Base-by-base conservation (phyloP, 2,329 filamentous ascomycete species). In the Fusarium subtropicale region DNA sequence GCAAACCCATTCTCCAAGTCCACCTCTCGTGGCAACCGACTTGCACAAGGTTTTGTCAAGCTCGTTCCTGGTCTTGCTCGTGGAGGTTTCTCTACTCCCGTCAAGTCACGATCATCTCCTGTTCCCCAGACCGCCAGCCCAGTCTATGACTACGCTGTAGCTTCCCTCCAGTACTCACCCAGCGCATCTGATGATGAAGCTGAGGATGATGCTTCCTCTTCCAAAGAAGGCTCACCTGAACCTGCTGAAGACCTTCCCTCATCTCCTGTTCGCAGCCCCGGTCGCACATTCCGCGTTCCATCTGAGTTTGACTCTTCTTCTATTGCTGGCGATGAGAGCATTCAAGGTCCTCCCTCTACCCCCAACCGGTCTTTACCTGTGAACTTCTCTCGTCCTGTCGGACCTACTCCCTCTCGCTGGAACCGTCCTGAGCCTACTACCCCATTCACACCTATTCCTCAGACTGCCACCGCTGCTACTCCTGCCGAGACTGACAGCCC, bases 401-500 rank as follows among this genome's bases (percentile, higher is more conserved):
- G 72, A n/a, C 76, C 75, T 16, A 78, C 76, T 12, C 76, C 76
- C 6, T 74, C 73, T 18, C 72, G 66, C 30, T 76, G 74, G 74
- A 64, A 69, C 41, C 68, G 63, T 33, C 34, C 15, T 9, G 71
- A 73, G 24, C 71, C 75, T 12, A 51, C 71, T 12, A 74, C 76
- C 11, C 75, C 76, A 7, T 59, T 58, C 2, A 73, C 71, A 13
- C 74, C 70, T 4, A 38, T 65, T 28, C 55, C 59, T 4, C 33
- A 60, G 13, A 55, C 13, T 10, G 56, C 28, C 2, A 52, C 52
- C 7, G 53, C 56, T 20, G 36, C 20, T 26, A 60, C 67, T 3
- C 57, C 66, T 9, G 16, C 31, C 18, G 64, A 55, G 36, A 59
- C 46, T 5, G 62, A 55, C 34, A 69, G 64, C 42, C 66, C 61